A percentile compares a stretch with the other conserved stretches of the same genome.
These are phyloP conservation scores for Solanum etuberosum DNA, from an alignment of 257 asterid species.

Conservation along the genomic window DNA sequence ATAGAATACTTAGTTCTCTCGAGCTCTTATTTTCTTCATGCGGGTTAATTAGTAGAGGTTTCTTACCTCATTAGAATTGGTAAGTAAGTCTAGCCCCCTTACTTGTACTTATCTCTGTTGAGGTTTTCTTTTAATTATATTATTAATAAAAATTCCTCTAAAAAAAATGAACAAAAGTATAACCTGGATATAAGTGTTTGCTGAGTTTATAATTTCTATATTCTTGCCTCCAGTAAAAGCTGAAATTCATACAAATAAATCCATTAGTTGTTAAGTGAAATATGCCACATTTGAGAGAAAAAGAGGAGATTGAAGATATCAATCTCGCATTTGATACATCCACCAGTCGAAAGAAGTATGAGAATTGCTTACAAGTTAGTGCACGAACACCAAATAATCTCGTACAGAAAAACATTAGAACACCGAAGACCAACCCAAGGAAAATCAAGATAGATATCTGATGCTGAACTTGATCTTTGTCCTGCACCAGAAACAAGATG, in stretches of 20 bases:
- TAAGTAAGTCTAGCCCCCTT: too few species aligned
- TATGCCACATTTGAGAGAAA: not conserved
- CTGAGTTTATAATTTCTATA: slow-evolving; percentile 58
- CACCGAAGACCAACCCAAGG: slow-evolving; percentile 71
- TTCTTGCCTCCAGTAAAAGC: slow-evolving; percentile 79
- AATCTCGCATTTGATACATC: not conserved
- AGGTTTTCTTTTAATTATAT: too few species aligned
- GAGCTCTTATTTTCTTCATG: too few species aligned
- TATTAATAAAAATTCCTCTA: too few species aligned
- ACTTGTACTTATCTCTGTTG: too few species aligned
- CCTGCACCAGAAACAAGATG: slow-evolving; percentile 31
- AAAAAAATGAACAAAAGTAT: not conserved
- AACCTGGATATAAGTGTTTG: slow-evolving; percentile 88
- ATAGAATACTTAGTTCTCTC: too few species aligned
- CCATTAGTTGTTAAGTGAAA: not conserved
- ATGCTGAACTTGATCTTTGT: slow-evolving; percentile 75
- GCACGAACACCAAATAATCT: slow-evolving; percentile 66
- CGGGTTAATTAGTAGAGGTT: too few species aligned
- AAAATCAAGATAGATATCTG: slow-evolving; percentile 77
- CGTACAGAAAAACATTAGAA: slow-evolving; percentile 66
- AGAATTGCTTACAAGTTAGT: slow-evolving; percentile 40
- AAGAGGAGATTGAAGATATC: not conserved
- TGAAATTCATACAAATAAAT: slow-evolving; percentile 15
- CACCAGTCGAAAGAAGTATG: not conserved
- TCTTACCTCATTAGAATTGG: too few species aligned